Percentiles rank a stretch among this genome's conserved stretches.
Conservation (phyloP, 148 eudicot genomes). For the Cornus controversa region DNA sequence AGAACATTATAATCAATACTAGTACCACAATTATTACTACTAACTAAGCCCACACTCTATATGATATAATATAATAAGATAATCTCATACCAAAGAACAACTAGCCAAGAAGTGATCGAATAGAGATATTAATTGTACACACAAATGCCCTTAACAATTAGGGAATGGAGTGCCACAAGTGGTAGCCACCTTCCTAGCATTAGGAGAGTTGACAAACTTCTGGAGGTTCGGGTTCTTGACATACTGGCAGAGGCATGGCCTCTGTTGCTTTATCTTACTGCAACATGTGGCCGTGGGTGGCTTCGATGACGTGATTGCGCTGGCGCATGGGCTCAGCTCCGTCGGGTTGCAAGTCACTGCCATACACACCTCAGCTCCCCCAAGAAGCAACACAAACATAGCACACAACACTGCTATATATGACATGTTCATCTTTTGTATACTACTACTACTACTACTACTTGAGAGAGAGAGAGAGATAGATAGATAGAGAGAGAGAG, state of each 20-base stretch:
- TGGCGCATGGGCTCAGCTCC: constrained; percentile 38
- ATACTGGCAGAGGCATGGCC: constrained; percentile 50
- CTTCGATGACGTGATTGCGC: constrained; percentile 26
- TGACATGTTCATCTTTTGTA: constrained; percentile 1
- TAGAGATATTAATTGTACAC: no score
- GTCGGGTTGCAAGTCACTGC: constrained; percentile 38
- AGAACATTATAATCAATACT: no score
- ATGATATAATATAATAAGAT: neutral
- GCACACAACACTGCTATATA: constrained; percentile 14
- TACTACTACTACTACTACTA: no score
- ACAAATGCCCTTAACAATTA: no score
- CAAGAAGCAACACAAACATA: constrained; percentile 11
- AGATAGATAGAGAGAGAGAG: no score
- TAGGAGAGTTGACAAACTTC: constrained; percentile 41
- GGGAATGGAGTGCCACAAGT: constrained; percentile 43
- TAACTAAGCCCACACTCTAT: neutral
- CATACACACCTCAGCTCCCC: neutral
- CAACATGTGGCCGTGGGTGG: constrained; percentile 30
- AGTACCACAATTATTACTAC: no score
- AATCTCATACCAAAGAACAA: neutral
- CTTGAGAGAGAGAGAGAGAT: no score
- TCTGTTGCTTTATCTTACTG: constrained; percentile 33
- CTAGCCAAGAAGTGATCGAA: no score
- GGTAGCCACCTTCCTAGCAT: constrained; percentile 36
- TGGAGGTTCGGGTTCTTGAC: constrained; percentile 34